Conservation (phyloP, 192 early-diverging fungal genomes). For the Funneliformis geosporum region DNA sequence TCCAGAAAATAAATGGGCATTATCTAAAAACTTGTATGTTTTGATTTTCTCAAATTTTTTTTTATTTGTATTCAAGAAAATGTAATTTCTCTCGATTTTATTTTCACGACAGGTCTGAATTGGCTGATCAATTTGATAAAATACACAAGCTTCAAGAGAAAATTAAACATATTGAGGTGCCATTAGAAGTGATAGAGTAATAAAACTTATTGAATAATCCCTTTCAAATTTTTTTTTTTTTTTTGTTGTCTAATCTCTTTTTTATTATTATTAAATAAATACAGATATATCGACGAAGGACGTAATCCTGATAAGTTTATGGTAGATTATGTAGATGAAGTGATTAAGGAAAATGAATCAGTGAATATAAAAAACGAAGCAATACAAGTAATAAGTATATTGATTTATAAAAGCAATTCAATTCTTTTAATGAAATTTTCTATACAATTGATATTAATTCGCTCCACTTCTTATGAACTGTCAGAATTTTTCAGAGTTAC, state of each 20-base stretch:
- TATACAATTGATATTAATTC: too few species aligned
- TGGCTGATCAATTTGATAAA: background rate
- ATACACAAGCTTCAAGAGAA: conserved; percentile 15
- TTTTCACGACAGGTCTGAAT: background rate
- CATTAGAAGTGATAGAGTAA: conserved; percentile 19
- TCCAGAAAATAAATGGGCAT: background rate
- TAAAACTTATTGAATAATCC: background rate
- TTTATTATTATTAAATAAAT: background rate
- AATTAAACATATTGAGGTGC: conserved; percentile 17
- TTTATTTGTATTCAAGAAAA: background rate
- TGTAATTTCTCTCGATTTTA: background rate
- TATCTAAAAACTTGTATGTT: conserved; percentile 1
- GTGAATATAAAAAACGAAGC: conserved; percentile 46
- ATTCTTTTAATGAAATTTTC: background rate
- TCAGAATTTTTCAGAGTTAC: background rate
- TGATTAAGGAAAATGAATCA: conserved; percentile 43
- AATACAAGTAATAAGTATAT: background rate
- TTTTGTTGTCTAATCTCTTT: background rate
- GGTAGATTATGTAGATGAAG: conserved; percentile 41
- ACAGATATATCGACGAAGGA: conserved; percentile 34
- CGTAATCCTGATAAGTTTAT: conserved; percentile 49
- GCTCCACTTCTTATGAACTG: background rate
- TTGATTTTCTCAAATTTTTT: background rate
- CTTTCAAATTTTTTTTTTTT: too few species aligned
- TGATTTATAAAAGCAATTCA: background rate